Evolutionary conservation across 1,284 basidiomycete genomes (phyloP).

Genomic region (Puccinia triticina): DNA sequence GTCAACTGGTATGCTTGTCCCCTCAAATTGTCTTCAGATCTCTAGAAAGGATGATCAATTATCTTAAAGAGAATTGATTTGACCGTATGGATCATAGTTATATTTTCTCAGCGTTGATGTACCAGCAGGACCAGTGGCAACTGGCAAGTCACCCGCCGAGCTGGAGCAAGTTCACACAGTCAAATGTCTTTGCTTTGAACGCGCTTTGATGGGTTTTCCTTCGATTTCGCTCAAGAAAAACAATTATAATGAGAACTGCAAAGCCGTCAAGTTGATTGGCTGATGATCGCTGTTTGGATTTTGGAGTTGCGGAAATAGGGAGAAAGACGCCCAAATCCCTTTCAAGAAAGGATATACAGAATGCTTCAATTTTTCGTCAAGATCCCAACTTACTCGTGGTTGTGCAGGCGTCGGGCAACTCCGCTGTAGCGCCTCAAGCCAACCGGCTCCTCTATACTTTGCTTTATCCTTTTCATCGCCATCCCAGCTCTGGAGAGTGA

Average conservation of each 20-base stretch:
- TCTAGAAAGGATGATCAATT: constrained; percentile 24
- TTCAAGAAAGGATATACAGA: constrained; percentile 10
- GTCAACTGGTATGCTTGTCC: not conserved
- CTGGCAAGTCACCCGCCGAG: not conserved
- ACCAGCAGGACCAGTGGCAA: not conserved
- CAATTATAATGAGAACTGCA: not conserved
- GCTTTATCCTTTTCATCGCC: constrained; percentile 11
- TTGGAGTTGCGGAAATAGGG: constrained; percentile 7
- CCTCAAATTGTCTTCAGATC: not conserved
- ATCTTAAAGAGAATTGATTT: not conserved
- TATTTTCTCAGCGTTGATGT: constrained; percentile 8
- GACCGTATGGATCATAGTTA: constrained; percentile 6
- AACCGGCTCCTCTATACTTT: not conserved
- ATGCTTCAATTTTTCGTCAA: constrained; percentile 16
- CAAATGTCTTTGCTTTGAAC: constrained; percentile 4
- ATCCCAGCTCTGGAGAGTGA: constrained; percentile 19
- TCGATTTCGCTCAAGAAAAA: not conserved
- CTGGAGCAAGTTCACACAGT: not conserved
- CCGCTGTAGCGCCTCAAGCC: constrained; percentile 22
- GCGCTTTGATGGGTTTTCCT: not conserved
- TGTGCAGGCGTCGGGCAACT: constrained; percentile 2
- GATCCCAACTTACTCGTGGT: not conserved
- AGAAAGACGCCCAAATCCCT: constrained; percentile 25
- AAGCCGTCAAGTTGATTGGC: constrained; percentile 12
- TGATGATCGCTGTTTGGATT: constrained; percentile 10